Evolutionary conservation across 23 red algal species (phyloP), one percentile per base, ranked within the genome.

Genomic region (Gracilariopsis chorda): DNA sequence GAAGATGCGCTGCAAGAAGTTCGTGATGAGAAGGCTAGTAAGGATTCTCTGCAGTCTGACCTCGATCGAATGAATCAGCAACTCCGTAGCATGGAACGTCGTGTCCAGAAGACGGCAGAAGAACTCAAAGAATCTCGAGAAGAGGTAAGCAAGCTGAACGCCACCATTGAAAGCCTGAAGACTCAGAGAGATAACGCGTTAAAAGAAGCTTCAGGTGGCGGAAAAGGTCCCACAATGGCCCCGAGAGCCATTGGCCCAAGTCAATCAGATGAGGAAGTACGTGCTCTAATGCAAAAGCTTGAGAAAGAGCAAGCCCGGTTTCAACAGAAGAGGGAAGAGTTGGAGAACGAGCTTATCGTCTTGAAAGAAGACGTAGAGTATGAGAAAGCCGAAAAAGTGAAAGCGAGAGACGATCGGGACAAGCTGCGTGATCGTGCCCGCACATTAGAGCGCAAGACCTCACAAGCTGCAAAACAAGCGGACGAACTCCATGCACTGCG

Each of bases 151-250:
- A 52, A 27, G 11, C 10, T 85, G 37, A 40, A 76, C 67, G 44
- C 34, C 12, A 40, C 59, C 2, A 33, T 70, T 37, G 40, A 41
- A 33, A 78, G 73, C 9, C 32, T 83, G 24, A 93, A 81, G 47
- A 62, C 61, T 61, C 77, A 93, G 37, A 60, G 90, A n/a, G 90
- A 93, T 60, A 83, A 39, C 52, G 88, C 88, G 35, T 71, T 82
- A 32, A 56, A 92, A 29, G 33, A 63, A 29, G 82, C 82, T 11
- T 61, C 62, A 33, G 62, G 49, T n/a, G 82, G 82, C 10, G 73
- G 73, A 30, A 43, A 39, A 30, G 35, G 32, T 47, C 34, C 63
- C 28, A 40, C 59, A 6, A 33, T 34, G 59, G 12, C 36, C 36
- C 23, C 36, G 59, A 64, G 36, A 13, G 36, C 30, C 3, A 33